Base-by-base conservation (phyloP, 2,329 filamentous ascomycete species). In the Paracoccidioides lutzii region DNA sequence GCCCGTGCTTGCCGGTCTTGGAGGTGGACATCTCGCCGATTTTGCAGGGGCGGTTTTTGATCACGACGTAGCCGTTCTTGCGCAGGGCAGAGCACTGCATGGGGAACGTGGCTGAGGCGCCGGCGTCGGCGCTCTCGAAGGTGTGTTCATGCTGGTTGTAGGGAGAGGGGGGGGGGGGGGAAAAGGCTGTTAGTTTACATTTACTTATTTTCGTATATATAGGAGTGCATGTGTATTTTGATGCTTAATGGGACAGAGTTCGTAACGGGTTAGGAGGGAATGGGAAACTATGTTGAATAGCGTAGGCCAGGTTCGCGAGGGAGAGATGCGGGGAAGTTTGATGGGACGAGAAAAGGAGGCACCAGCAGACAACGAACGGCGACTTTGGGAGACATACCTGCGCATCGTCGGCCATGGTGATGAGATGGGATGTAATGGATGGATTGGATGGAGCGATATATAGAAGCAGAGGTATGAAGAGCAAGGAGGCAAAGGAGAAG, bases 1-100 rank as follows among this genome's bases (percentile, higher is more conserved):
- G 94, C 77, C 93, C 93, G 87, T 98, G 93, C 89, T 98, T 98
- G 79, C 93, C 93, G 67, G 93, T 98, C 90, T 98, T 98, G 76
- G 93, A 98, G 81, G 93, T 98, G 67, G 90, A 95, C 94, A 98
- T 98, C 73, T 98, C 93, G 76, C 97, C 88, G 70, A 98, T 98
- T 88, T 97, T 98, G 90, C 93, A 98, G 69, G 93, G 94, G 69
- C 93, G 93, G 78, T 81, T 79, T 86, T 98, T 98, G 81, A 98
- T 97, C 75, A 91, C 85, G 76, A 98, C 93, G 82, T 87, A 86
- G 66, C 93, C 91, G 85, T 94, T 95, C 90, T 98, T 97, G 75
- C 93, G 87, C 82, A 98, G 83, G 71, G 94, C 91, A 80, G 94
- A 98, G 80, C 93, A 98, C 83, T 98, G 93, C 89, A 95, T 94